A percentile compares a stretch with the other conserved stretches of the same genome.
Evolutionary conservation across 257 asterid genomes (phyloP).

Genomic region (Solanum sejunctum): DNA sequence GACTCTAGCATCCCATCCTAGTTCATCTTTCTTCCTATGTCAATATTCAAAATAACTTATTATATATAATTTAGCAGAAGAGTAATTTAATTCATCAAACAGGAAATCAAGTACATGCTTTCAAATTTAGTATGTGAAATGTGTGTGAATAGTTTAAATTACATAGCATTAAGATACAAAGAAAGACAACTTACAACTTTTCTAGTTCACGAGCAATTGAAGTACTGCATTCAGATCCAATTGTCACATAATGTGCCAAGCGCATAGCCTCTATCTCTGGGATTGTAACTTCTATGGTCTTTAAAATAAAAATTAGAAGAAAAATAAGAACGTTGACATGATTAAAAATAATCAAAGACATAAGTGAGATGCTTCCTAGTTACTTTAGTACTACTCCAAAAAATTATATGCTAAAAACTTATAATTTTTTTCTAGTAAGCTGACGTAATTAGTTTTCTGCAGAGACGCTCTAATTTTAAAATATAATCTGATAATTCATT

Average conservation of each 20-base stretch:
- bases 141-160: neutral
- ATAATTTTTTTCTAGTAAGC: too few relatives aligned
- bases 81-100: neutral
- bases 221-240: conserved; percentile 66
- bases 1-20: conserved; percentile 90
- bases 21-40: conserved; percentile 39
- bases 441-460: neutral
- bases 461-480: neutral
- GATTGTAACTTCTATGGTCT: conserved; percentile 69
- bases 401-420: neutral
- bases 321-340: neutral
- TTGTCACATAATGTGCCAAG: conserved; percentile 70
- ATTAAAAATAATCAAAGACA: neutral
- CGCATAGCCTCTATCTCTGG: conserved; percentile 94
- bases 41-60: neutral
- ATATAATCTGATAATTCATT: neutral
- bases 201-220: conserved; percentile 38
- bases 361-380: neutral
- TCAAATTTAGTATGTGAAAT: neutral
- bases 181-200: conserved; percentile 28
- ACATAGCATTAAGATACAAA: neutral
- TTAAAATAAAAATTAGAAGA: neutral
- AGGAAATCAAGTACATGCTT: neutral
- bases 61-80: neutral
- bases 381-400: neutral